These are phyloP conservation scores for Smittium culicis DNA, from an alignment of 371 early-diverging fungal species.

Conservation along the genomic window DNA sequence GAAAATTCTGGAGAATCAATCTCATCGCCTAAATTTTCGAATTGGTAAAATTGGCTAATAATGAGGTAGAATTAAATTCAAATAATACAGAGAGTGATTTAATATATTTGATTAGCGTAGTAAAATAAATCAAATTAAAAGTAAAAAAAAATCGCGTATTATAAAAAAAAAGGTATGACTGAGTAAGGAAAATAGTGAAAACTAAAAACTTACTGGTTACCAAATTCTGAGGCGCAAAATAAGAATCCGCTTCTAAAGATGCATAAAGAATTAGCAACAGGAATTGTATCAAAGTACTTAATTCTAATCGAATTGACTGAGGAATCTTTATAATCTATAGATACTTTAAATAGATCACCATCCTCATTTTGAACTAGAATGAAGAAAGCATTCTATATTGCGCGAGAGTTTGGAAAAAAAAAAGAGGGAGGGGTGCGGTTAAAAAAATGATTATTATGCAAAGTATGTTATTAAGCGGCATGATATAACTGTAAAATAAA, in stretches of 20 bases:
- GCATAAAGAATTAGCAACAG: conserved; percentile 60
- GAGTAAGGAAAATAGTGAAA: too few species aligned
- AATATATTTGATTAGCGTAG: too few species aligned
- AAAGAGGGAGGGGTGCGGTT: too few species aligned
- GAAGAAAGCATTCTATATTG: conserved; percentile 63
- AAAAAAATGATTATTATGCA: too few species aligned
- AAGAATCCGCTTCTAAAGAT: conserved; percentile 88
- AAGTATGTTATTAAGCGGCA: not conserved
- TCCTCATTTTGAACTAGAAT: conserved; percentile 80
- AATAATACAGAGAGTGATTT: not conserved
- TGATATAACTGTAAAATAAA: not conserved
- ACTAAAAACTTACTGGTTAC: conserved; percentile 44
- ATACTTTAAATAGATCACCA: conserved; percentile 90
- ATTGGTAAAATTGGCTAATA: conserved; percentile 62
- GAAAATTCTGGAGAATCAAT: conserved; percentile 64
- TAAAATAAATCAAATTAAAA: too few species aligned
- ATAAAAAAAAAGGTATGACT: too few species aligned
- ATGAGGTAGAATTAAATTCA: not conserved
- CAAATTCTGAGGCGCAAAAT: conserved; percentile 79
- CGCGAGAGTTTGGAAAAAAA: not conserved
- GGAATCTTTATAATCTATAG: conserved; percentile 64
- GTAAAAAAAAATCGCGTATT: too few species aligned
- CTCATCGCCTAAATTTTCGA: conserved; percentile 85
- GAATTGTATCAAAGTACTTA: conserved; percentile 90
- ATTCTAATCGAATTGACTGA: conserved; percentile 51